Conservation (phyloP, 805 yeast genomes). For the Babjeviella inositovora region DNA sequence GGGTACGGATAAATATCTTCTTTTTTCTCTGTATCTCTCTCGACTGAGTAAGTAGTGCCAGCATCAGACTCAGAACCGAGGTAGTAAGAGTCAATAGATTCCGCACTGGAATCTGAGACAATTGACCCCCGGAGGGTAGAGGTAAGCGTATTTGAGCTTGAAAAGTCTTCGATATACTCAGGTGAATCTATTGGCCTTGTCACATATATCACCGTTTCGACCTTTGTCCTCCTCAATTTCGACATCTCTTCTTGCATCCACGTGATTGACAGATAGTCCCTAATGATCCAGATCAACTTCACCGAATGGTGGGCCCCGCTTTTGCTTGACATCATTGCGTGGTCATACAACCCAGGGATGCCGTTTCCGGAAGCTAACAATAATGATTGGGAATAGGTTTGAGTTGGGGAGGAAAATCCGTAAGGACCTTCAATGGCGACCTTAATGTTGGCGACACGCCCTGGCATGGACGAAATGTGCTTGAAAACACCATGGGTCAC, state of each 20-base stretch:
- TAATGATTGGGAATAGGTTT: conserved; percentile 33
- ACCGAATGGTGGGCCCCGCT: too few relatives aligned
- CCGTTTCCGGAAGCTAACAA: conserved; percentile 68
- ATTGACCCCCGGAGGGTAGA: conserved; percentile 1
- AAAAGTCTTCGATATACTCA: too few relatives aligned
- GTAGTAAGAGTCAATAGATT: conserved; percentile 2
- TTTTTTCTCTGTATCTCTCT: conserved; percentile 2
- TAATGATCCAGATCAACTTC: conserved; percentile 12
- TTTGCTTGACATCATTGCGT: conserved; percentile 8
- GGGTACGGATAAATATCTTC: too few relatives aligned
- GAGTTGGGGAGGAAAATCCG: conserved; percentile 33
- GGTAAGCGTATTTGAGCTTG: too few relatives aligned
- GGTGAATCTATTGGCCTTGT: conserved; percentile 20
- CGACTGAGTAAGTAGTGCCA: background rate
- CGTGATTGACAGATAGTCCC: conserved; percentile 7
- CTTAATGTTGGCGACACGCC: conserved; percentile 10
- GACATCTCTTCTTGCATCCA: conserved; percentile 11
- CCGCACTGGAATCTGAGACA: conserved; percentile 1
- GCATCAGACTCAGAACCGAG: conserved; percentile 2
- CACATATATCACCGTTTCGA: conserved; percentile 15
- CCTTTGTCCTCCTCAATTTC: conserved; percentile 6
- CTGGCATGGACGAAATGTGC: conserved; percentile 11
- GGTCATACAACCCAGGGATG: conserved; percentile 36
- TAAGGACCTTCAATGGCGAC: conserved; percentile 55
- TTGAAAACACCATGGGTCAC: conserved; percentile 26